Evolutionary conservation across 129 eudicot genomes (phyloP).

Genomic region (Flaveria robusta): DNA sequence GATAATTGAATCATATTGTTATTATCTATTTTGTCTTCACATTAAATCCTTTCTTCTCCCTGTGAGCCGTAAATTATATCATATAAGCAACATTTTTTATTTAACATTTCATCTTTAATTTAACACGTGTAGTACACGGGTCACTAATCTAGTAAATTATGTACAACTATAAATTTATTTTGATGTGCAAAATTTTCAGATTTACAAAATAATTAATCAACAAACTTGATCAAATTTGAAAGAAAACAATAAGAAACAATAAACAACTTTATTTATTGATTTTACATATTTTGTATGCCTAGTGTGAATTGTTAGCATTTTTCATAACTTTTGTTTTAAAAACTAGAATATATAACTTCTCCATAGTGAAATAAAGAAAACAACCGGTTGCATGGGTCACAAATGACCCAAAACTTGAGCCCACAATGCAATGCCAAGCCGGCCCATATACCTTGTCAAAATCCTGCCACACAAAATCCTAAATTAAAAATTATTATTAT

Average conservation of each 20-base stretch:
- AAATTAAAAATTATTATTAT: no score
- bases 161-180: no score
- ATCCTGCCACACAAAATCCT: conserved; percentile 61
- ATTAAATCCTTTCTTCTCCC: no score
- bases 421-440: conserved; percentile 97
- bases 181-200: conserved; percentile 1
- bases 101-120: no score
- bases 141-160: no score
- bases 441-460: conserved; percentile 90
- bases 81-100: no score
- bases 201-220: conserved; percentile 7
- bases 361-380: conserved; percentile 78
- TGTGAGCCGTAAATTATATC: no score
- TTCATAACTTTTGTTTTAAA: conserved; percentile 72
- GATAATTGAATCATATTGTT: no score
- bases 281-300: background rate
- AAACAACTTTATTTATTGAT: background rate
- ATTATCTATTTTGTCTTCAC: no score
- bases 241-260: background rate
- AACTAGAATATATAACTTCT: conserved; percentile 62
- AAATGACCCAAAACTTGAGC: conserved; percentile 87
- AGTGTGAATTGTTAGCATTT: conserved; percentile 15
- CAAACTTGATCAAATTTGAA: background rate
- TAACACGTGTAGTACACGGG: no score
- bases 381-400: conserved; percentile 84